Evolutionary conservation across 23 red algal genomes (phyloP).

Genomic region (Gracilaria domingensis): DNA sequence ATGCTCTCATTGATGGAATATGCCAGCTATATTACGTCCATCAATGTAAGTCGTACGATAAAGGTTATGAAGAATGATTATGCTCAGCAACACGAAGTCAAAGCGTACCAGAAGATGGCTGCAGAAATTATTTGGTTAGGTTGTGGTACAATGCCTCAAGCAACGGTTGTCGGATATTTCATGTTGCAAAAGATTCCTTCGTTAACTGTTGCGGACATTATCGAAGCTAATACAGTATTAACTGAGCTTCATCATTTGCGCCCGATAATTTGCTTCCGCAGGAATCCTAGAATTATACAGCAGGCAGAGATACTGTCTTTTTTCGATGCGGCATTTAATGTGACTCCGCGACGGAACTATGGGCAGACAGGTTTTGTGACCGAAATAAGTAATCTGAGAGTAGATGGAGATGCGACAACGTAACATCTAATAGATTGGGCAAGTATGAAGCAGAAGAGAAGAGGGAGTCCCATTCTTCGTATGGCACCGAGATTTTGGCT

Average conservation of each 20-base stretch:
- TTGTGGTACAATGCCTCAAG: constrained; percentile 29
- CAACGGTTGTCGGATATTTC: background rate
- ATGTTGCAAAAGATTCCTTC: constrained; percentile 19
- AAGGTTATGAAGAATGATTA: background rate
- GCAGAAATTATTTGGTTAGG: constrained; percentile 33
- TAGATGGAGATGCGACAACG: background rate
- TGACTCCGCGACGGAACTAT: constrained; percentile 2
- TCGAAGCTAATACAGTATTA: background rate
- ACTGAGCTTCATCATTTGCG: constrained; percentile 12
- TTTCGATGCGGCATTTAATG: constrained; percentile 55
- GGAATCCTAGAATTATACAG: background rate
- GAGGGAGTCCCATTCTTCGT: background rate
- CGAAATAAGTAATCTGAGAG: background rate
- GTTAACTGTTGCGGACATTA: constrained; percentile 26
- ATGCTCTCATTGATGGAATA: constrained; percentile 24
- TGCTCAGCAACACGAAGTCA: constrained; percentile 4
- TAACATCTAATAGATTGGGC: constrained; percentile 21
- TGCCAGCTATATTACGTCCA: background rate
- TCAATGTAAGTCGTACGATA: background rate
- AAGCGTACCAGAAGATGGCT: constrained; percentile 1
- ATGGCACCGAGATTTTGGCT: constrained; percentile 17
- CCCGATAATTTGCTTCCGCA: background rate
- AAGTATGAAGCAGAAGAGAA: constrained; percentile 22
- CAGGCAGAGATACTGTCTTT: constrained; percentile 11
- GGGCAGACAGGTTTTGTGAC: constrained; percentile 51